Conservation (phyloP, 257 asterid genomes). For the Lycium barbarum region DNA sequence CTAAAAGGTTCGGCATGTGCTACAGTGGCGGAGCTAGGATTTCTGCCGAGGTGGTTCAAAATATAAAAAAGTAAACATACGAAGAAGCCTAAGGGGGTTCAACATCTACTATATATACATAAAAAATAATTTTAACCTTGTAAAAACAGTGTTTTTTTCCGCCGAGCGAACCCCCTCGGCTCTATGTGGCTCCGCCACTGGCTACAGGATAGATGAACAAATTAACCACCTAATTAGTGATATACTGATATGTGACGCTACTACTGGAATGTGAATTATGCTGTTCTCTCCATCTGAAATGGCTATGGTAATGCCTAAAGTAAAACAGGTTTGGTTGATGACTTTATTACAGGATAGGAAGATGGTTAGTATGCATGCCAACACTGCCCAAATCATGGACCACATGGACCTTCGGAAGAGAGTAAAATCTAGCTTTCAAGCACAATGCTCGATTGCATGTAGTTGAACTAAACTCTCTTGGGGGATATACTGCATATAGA, state of each 20-base stretch:
- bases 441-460: background rate
- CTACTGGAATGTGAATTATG: background rate
- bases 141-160: too few relatives aligned
- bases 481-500: background rate
- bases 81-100: too few relatives aligned
- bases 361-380: background rate
- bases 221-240: background rate
- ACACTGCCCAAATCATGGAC: constrained; percentile 1
- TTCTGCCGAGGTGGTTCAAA: too few relatives aligned
- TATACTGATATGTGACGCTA: background rate
- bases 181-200: too few relatives aligned
- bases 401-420: background rate
- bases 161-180: too few relatives aligned
- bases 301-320: constrained; percentile 8
- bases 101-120: too few relatives aligned
- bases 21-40: too few relatives aligned
- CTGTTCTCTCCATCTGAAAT: background rate
- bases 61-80: too few relatives aligned
- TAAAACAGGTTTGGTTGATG: background rate
- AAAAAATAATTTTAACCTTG: too few relatives aligned
- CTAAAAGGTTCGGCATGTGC: background rate
- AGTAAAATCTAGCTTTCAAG: background rate
- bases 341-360: background rate
- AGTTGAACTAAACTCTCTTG: background rate
- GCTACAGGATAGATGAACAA: background rate